Base-by-base conservation (phyloP, 2,329 filamentous ascomycete species). In the Stachybotrys echinatus region DNA sequence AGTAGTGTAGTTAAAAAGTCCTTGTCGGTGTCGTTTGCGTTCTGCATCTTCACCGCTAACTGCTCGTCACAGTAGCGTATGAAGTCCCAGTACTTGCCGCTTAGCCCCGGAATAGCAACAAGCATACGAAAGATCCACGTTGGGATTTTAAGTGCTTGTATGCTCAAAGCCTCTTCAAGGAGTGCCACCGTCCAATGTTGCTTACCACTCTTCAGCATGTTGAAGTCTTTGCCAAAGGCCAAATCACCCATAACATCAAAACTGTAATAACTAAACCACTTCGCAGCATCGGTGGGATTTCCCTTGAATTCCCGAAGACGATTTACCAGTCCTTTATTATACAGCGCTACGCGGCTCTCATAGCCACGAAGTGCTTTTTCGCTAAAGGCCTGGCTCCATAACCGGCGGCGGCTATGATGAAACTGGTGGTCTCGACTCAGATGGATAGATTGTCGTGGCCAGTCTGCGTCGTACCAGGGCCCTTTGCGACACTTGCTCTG, bases 221-320 rank as follows among this genome's bases (percentile, higher is more conserved):
- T 51, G 38, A 71, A 72, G 12, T 62, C 56, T 39, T 63, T 60
- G 2, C 62, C 64, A 22, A 71, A 69, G 5, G 66, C 66, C 22
- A 72, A 55, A 47, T 72, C 65, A 4, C 66, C 69, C 67, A 72
- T 72, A 5, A 70, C 61, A 44, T 70, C 69, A 42, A 71, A 70
- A 20, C 61, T 62, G 37, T 63, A 70, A 19, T 65, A 67, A 48
- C 63, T 65, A 50, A 67, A 65, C 61, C 64, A 67, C 12, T 57
- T 54, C 3, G 65, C 54, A 6, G 59, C 56, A 31, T 69, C 43
- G 12, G 65, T 50, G 1, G 55, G 49, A 20, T 53, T 38, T 6
- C 55, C 56, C 2, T 51, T 42, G 8, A 48, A 40, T 10, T 49
- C 37, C 22, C 50, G 37, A 23, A 58, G 44, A 19, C 42, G 47